These are phyloP conservation scores for Termitomyces sp. DNA, from an alignment of 768 basidiomycete genomes.

Conservation along the genomic window DNA sequence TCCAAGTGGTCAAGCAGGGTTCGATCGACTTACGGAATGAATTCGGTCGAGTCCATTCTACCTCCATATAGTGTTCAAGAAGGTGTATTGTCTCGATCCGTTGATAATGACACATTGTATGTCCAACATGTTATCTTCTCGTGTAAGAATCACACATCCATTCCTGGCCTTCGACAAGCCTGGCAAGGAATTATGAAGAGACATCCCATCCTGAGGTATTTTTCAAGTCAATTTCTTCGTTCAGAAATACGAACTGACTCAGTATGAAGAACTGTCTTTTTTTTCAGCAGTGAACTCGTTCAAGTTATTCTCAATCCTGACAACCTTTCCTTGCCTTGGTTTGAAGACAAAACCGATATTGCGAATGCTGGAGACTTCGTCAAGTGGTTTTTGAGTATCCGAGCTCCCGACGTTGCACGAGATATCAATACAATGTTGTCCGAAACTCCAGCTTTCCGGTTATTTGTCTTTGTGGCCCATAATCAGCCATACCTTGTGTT, in stretches of 20 bases:
- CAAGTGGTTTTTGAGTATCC: slow-evolving; percentile 16
- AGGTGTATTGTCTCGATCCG: slow-evolving; percentile 41
- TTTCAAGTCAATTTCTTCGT: background rate
- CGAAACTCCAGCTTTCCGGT: slow-evolving; percentile 20
- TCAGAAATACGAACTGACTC: background rate
- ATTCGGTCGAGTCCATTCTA: slow-evolving; percentile 24
- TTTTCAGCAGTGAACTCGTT: slow-evolving; percentile 22
- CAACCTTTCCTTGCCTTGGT: slow-evolving; percentile 14
- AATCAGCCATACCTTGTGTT: slow-evolving; percentile 18
- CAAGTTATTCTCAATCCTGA: slow-evolving; percentile 25
- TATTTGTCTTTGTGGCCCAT: slow-evolving; percentile 15
- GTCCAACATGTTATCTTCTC: slow-evolving; percentile 41
- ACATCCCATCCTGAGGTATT: slow-evolving; percentile 26
- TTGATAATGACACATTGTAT: slow-evolving; percentile 33
- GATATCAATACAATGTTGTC: slow-evolving; percentile 27
- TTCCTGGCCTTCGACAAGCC: slow-evolving; percentile 23
- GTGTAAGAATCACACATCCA: slow-evolving; percentile 18
- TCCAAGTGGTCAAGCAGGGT: slow-evolving; percentile 14
- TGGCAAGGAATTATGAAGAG: slow-evolving; percentile 28
- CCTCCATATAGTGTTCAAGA: slow-evolving; percentile 46
- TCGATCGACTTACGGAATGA: slow-evolving; percentile 8
- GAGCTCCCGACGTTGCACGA: slow-evolving; percentile 16
- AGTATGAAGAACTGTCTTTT: slow-evolving; percentile 26
- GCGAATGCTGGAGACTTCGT: slow-evolving; percentile 9
- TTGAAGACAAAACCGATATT: slow-evolving; percentile 8